phyloP scores from a whole-genome alignment of 495 filamentous ascomycete genomes.

The Neurospora africana region DNA sequence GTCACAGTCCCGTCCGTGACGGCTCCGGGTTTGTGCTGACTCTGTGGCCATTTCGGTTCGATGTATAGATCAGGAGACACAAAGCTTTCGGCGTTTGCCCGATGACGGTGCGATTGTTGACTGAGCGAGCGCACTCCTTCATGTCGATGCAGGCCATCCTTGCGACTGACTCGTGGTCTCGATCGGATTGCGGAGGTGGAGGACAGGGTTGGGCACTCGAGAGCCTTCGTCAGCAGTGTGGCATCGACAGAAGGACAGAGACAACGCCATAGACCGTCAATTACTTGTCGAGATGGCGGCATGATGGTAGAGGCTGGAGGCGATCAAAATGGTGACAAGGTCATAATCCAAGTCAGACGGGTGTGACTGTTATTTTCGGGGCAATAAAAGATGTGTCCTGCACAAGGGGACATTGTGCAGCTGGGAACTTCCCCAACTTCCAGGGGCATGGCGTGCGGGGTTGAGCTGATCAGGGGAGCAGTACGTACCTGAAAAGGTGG shows the following conservation, averaged over 20 bases:
- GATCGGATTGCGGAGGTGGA: neutral
- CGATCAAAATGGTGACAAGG: neutral
- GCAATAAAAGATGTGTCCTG: neutral
- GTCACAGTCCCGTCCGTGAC: neutral
- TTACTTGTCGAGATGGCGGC: constrained; percentile 33
- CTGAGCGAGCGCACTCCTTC: neutral
- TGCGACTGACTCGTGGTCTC: neutral
- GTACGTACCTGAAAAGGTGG: neutral
- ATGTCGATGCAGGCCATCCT: neutral
- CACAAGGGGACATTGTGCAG: neutral
- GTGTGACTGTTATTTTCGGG: neutral
- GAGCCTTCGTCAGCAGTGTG: constrained; percentile 15
- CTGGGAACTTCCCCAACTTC: neutral
- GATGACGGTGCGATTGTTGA: neutral
- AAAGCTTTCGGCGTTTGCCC: neutral
- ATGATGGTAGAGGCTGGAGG: neutral
- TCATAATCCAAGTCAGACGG: neutral
- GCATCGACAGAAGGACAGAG: constrained; percentile 51
- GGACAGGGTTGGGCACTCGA: neutral
- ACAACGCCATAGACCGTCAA: constrained; percentile 59
- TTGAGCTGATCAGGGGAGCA: neutral
- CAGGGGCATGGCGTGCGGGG: neutral
- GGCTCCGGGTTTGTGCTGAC: neutral
- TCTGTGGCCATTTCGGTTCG: neutral
- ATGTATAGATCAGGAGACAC: neutral